Percentiles rank a stretch among this genome's conserved stretches.
These are phyloP conservation scores for Camellia granthamiana DNA, from an alignment of 148 eudicot species.

Conservation along the genomic window DNA sequence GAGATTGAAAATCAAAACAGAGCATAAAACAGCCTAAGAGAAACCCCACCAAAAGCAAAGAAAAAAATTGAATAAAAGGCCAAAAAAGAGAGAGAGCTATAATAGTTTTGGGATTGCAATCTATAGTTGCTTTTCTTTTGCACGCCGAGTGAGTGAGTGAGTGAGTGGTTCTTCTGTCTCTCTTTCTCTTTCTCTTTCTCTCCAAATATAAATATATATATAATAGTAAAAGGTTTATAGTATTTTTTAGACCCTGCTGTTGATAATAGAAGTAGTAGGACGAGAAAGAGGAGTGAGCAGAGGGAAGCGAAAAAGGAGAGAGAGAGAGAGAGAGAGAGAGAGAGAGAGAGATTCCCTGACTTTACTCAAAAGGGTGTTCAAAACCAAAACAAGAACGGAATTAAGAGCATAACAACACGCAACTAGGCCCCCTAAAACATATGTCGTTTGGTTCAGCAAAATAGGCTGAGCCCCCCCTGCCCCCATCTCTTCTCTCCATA, in stretches of 20 bases:
- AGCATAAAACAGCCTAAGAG: background rate
- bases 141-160: constrained; percentile 36
- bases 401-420: constrained; percentile 19
- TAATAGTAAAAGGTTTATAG: no score
- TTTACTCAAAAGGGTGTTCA: background rate
- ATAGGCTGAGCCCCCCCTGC: constrained; percentile 22
- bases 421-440: constrained; percentile 22
- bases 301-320: constrained; percentile 6
- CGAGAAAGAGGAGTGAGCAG: background rate
- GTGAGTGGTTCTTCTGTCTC: background rate
- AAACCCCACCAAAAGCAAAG: background rate
- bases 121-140: constrained; percentile 16
- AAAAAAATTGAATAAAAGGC: background rate
- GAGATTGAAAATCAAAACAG: background rate
- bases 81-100: background rate
- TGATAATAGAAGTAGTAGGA: background rate
- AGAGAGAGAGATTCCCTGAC: constrained; percentile 24
- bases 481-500: background rate
- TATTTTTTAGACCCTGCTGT: no score
- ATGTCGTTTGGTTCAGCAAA: constrained; percentile 24
- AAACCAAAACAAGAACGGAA: constrained; percentile 19
- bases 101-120: constrained; percentile 17
- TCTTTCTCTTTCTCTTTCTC: background rate
- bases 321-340: constrained; percentile 24
- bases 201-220: no score